Conservation (phyloP, 2,329 filamentous ascomycete genomes). For the Hypoxylon sp. region DNA sequence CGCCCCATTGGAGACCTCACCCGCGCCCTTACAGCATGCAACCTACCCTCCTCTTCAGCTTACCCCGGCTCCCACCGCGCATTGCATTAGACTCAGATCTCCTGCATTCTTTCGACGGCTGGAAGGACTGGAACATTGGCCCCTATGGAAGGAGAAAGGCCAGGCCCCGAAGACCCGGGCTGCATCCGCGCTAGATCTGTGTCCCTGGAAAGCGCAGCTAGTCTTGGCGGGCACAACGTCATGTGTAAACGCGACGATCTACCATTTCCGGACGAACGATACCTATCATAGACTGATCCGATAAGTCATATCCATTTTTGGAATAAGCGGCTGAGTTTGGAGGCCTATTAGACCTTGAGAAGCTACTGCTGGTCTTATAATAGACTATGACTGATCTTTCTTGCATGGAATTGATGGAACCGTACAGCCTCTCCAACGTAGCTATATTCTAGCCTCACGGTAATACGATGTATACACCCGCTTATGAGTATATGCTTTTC, state of each 20-base stretch:
- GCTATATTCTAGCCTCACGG: conserved; percentile 25
- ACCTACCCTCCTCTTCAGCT: conserved; percentile 41
- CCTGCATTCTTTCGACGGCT: conserved; percentile 35
- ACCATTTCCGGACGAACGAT: conserved; percentile 43
- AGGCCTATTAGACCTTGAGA: conserved; percentile 31
- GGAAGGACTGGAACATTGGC: conserved; percentile 37
- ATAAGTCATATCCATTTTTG: conserved; percentile 41
- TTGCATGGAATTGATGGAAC: conserved; percentile 25
- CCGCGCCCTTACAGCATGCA: conserved; percentile 42
- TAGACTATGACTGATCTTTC: conserved; percentile 20
- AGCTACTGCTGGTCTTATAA: conserved; percentile 23
- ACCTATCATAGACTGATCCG: conserved; percentile 40
- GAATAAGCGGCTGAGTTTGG: conserved; percentile 35
- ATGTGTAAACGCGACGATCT: conserved; percentile 41
- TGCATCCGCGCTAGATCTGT: conserved; percentile 44
- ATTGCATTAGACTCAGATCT: conserved; percentile 46
- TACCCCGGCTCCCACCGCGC: conserved; percentile 43
- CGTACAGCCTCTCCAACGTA: conserved; percentile 24
- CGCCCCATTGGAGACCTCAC: conserved; percentile 40
- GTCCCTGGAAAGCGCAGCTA: conserved; percentile 36
- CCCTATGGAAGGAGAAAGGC: conserved; percentile 33
- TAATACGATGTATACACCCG: conserved; percentile 23
- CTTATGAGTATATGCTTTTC: conserved; percentile 14
- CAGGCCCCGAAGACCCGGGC: conserved; percentile 36
- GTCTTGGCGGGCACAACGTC: conserved; percentile 45